Evolutionary conservation across 345 rosid genomes (phyloP), one percentile per base, ranked within the genome.

Genomic region (Mallotus nudiflorus): DNA sequence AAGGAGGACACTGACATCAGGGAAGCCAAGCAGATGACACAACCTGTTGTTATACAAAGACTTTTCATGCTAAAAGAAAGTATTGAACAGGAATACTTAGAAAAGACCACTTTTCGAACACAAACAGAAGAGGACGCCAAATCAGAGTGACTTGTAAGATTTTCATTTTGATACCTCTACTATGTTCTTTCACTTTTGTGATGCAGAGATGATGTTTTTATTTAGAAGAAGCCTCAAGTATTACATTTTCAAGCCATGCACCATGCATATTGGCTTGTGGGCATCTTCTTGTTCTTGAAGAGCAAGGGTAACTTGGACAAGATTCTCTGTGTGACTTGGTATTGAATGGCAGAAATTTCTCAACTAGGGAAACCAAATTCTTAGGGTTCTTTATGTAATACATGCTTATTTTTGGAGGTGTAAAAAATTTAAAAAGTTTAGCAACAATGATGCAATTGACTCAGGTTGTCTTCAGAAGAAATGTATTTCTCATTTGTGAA

Each of bases 11-110:
- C 89, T 19, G 97, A 89, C 66, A 86, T 95, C 28, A 86, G 82
- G 84, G 97, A 88, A 85, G 97, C 89, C 27, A 91, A 82, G 76
- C 85, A 85, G 75, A 77, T 95, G 95, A 76, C 80, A 69, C 89
- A 89, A 57, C 99, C 99, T n/a, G 77, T 94, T 8, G 95, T 94
- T 16, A 90, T 95, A 27, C 97, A 92, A 67, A 82, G 99, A 82
- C 77, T 95, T 53, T 84, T 87, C 77, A 83, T 95, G 82, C 91
- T 92, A 50, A 86, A 90, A 76, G 91, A 95, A 65, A 95, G 93
- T 1, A 82, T 90, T 7, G 97, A 91, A 77, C 91, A 84, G 13
- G 99, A 95, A 78, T 95, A 95, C 83, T 50, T 90, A 70, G 93
- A 79, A 57, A 77, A 78, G 65, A 64, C 62, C 44, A 53, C 75